These are phyloP conservation scores for Sonneratia alba DNA, from an alignment of 345 rosid species.

Conservation along the genomic window DNA sequence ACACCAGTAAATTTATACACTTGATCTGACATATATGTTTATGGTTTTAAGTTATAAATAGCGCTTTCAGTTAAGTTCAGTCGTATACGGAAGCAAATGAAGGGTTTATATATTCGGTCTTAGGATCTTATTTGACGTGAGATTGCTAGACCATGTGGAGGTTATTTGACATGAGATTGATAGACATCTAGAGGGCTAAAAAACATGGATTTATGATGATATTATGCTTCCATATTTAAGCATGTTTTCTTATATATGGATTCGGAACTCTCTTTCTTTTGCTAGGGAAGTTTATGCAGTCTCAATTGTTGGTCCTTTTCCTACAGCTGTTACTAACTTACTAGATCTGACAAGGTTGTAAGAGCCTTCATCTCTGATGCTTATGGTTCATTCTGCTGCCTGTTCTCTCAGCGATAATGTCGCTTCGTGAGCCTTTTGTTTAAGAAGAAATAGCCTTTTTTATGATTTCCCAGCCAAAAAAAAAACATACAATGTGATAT, in stretches of 20 bases:
- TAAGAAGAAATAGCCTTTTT: neutral
- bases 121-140: neutral
- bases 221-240: neutral
- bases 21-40: neutral
- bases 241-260: neutral
- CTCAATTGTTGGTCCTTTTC: slow-evolving; percentile 93
- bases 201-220: neutral
- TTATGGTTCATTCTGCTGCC: neutral
- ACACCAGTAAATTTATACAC: neutral
- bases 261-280: slow-evolving; percentile 4
- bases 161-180: neutral
- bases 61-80: neutral
- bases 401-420: neutral
- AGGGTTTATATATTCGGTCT: neutral
- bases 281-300: slow-evolving; percentile 84
- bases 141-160: neutral
- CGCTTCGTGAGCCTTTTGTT: neutral
- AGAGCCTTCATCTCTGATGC: slow-evolving; percentile 9
- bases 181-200: neutral
- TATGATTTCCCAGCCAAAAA: neutral
- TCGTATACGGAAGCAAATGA: neutral
- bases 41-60: neutral
- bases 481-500: neutral
- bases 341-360: slow-evolving; percentile 85
- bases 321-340: slow-evolving; percentile 78